Percentiles rank a stretch among this genome's conserved stretches.
These are phyloP conservation scores for Eimeria necatrix DNA, from an alignment of 169 alveolate genomes.

Conservation along the genomic window DNA sequence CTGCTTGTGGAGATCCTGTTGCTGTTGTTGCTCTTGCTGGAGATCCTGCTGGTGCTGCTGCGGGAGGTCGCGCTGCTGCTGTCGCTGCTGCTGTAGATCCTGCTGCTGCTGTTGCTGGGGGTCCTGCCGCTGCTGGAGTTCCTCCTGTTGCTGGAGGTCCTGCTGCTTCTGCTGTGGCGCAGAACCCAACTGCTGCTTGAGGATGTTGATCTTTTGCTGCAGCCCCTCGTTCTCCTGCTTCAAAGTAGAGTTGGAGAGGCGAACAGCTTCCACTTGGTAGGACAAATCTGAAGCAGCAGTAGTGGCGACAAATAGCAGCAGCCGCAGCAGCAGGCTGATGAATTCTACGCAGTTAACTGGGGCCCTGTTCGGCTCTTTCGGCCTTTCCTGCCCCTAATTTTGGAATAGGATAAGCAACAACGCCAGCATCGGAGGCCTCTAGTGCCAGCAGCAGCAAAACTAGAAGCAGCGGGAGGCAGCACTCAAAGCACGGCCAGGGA, in stretches of 20 bases:
- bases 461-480: too few species aligned
- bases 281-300: not conserved
- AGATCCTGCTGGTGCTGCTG: not conserved
- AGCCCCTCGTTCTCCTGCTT: conserved; percentile 17
- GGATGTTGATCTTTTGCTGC: not conserved
- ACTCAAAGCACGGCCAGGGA: too few species aligned
- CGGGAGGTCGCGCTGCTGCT: not conserved
- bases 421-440: too few species aligned
- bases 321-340: not conserved
- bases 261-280: not conserved
- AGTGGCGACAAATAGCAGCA: not conserved
- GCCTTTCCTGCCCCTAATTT: not conserved
- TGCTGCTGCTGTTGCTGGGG: not conserved
- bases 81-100: not conserved
- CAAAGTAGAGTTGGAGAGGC: not conserved
- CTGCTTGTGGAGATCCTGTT: not conserved
- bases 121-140: not conserved
- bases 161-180: not conserved
- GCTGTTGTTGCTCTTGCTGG: not conserved
- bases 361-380: not conserved
- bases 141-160: not conserved
- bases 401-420: too few species aligned
- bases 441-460: too few species aligned
- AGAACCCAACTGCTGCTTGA: not conserved
- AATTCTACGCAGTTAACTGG: not conserved